Percentiles rank a stretch among this genome's conserved stretches.
These are phyloP conservation scores for Taiozyma sp. DNA, from an alignment of 1,139 yeast genomes.

Conservation along the genomic window DNA sequence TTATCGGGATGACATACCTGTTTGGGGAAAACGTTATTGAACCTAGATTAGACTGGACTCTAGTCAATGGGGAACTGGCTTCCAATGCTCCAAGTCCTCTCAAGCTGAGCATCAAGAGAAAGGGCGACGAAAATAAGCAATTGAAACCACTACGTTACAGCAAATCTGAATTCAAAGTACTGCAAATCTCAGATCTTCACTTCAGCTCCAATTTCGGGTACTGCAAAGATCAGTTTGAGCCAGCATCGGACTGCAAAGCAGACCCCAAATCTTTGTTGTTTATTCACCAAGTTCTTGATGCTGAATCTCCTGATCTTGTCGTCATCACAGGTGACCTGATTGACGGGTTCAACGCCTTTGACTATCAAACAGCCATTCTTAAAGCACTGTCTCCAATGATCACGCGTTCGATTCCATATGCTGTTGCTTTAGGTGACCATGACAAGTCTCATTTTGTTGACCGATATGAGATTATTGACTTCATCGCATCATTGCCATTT, in stretches of 20 bases:
- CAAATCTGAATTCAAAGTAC: slow-evolving; percentile 58
- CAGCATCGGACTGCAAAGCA: slow-evolving; percentile 52
- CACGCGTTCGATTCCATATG: slow-evolving; percentile 65
- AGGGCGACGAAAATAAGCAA: not conserved
- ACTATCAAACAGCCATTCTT: slow-evolving; percentile 69
- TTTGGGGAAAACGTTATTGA: slow-evolving; percentile 45
- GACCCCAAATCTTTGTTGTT: slow-evolving; percentile 64
- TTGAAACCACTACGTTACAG: slow-evolving; percentile 1
- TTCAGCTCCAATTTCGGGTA: slow-evolving; percentile 70
- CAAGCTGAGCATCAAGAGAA: slow-evolving; percentile 5
- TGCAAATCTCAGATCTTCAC: slow-evolving; percentile 86
- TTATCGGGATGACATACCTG: slow-evolving; percentile 38
- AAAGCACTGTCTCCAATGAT: slow-evolving; percentile 76
- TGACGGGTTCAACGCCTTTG: slow-evolving; percentile 60
- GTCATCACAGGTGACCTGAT: slow-evolving; percentile 80
- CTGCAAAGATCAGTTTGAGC: slow-evolving; percentile 68
- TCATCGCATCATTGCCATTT: slow-evolving; percentile 21
- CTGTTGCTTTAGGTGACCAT: slow-evolving; percentile 70
- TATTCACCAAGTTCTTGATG: slow-evolving; percentile 55
- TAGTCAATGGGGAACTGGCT: slow-evolving; percentile 9
- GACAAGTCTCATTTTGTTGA: slow-evolving; percentile 23
- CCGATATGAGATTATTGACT: slow-evolving; percentile 18
- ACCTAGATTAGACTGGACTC: slow-evolving; percentile 42
- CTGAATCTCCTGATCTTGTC: slow-evolving; percentile 74
- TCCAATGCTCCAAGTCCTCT: slow-evolving; percentile 3